Conservation (phyloP, 345 rosid species). For the Lagerstroemia speciosa region DNA sequence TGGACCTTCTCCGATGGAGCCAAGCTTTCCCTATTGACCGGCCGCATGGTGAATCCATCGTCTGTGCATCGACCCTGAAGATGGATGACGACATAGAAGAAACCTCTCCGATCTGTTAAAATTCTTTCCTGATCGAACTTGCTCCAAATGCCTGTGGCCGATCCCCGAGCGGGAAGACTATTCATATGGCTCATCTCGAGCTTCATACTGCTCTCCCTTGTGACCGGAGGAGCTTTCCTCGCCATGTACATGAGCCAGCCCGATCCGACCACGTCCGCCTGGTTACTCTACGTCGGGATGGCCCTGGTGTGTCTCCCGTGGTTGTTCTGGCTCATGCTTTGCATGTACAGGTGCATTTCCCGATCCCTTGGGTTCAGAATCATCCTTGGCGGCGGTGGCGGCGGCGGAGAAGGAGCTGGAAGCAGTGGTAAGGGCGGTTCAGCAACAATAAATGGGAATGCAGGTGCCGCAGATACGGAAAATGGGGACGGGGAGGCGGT, state of each 20-base stretch:
- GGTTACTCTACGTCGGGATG: constrained; percentile 56
- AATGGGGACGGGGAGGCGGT: constrained; percentile 9
- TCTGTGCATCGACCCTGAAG: background rate
- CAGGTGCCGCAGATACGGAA: background rate
- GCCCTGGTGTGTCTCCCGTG: constrained; percentile 68
- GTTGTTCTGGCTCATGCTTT: constrained; percentile 63
- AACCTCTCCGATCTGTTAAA: background rate
- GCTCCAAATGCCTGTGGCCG: constrained; percentile 55
- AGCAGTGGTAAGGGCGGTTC: background rate
- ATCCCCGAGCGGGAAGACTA: constrained; percentile 51
- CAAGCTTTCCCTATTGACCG: background rate
- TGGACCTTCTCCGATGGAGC: background rate
- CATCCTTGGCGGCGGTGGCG: constrained; percentile 13
- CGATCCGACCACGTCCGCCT: constrained; percentile 22
- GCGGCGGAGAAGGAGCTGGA: background rate
- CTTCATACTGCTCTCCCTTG: constrained; percentile 33
- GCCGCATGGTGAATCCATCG: constrained; percentile 5
- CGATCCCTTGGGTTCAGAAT: constrained; percentile 52
- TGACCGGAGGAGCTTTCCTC: constrained; percentile 55
- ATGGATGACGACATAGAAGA: constrained; percentile 11
- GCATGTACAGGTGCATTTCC: constrained; percentile 50
- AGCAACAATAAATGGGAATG: background rate
- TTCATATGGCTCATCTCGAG: constrained; percentile 53
- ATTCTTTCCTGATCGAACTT: background rate
- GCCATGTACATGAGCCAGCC: constrained; percentile 45